Conservation (phyloP, 441 rosid species). For the Gossypium aridum region DNA sequence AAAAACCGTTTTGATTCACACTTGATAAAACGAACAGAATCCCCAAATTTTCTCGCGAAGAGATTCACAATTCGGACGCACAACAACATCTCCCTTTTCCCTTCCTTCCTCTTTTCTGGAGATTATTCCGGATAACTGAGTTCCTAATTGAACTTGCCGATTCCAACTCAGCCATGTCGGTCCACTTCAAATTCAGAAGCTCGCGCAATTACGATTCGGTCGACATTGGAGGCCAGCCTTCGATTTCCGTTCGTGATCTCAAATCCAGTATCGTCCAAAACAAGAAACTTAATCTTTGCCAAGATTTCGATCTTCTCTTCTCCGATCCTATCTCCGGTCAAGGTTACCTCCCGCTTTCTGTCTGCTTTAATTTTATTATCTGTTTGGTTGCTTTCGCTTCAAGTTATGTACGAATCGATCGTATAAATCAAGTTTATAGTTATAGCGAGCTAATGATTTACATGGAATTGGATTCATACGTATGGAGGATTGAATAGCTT, state of each 20-base stretch:
- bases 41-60: background rate
- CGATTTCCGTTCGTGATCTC: constrained; percentile 41
- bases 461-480: background rate
- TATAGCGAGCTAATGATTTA: background rate
- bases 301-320: constrained; percentile 41
- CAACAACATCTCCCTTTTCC: background rate
- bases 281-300: constrained; percentile 33
- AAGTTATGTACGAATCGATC: background rate
- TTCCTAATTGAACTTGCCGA: background rate
- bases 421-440: background rate
- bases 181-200: constrained; percentile 16
- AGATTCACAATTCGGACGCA: background rate
- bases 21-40: background rate
- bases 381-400: background rate
- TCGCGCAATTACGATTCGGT: constrained; percentile 34
- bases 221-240: constrained; percentile 33
- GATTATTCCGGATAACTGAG: background rate
- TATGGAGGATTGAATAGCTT: background rate
- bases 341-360: constrained; percentile 25
- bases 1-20: background rate
- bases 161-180: background rate
- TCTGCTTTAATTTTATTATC: background rate
- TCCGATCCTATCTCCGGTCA: constrained; percentile 37
- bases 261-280: constrained; percentile 32
- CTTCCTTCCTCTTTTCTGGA: background rate